A percentile compares a stretch with the other conserved stretches of the same genome.
These are phyloP conservation scores for Moricandia moricandioides DNA, from an alignment of 345 rosid species.

Conservation along the genomic window DNA sequence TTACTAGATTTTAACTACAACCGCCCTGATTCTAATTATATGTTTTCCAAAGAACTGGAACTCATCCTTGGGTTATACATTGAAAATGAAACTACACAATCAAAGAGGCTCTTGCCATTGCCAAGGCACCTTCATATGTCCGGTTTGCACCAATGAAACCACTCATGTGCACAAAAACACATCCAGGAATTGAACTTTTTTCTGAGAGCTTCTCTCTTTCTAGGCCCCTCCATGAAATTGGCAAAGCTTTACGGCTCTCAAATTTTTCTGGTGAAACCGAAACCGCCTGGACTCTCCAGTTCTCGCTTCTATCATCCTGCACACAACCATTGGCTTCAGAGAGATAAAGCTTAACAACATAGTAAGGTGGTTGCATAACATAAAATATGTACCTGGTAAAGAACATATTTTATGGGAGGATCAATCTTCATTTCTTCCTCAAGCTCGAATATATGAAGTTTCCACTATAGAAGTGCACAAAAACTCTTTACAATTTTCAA, in stretches of 20 bases:
- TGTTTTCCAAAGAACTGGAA: constrained; percentile 4
- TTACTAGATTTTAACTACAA: background rate
- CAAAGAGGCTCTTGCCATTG: constrained; percentile 61
- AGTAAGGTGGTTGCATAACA: background rate
- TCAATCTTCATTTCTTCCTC: constrained; percentile 78
- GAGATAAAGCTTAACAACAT: background rate
- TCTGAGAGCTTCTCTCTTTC: constrained; percentile 63
- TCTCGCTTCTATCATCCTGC: constrained; percentile 79
- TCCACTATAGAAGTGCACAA: constrained; percentile 54
- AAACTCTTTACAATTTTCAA: background rate
- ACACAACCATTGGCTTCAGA: constrained; percentile 2
- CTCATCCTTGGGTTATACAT: background rate
- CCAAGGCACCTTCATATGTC: constrained; percentile 64
- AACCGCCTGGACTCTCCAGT: constrained; percentile 86
- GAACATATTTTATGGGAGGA: constrained; percentile 70
- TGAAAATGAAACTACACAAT: constrained; percentile 2
- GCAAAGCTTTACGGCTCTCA: constrained; percentile 80
- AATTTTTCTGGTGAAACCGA: constrained; percentile 69
- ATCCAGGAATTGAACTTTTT: constrained; percentile 56
- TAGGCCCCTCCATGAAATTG: constrained; percentile 72
- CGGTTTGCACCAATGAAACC: constrained; percentile 80
- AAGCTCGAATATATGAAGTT: constrained; percentile 82
- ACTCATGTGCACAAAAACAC: constrained; percentile 82
- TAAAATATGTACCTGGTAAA: constrained; percentile 56
- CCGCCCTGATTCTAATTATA: background rate